Conservation (phyloP, 257 asterid species). For the Gardenia jasminoides region DNA sequence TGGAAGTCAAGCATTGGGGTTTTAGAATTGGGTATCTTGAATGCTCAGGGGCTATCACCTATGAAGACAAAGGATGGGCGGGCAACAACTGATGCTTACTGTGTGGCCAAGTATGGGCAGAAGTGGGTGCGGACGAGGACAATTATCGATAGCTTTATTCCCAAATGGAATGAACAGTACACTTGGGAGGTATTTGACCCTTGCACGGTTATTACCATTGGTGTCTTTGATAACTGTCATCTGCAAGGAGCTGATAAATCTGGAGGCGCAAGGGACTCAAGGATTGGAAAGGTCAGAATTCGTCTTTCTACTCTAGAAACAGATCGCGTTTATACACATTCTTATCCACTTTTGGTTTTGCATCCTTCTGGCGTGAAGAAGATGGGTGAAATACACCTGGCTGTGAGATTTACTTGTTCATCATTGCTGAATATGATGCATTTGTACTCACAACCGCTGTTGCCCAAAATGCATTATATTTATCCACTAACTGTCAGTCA, state of each 20-base stretch:
- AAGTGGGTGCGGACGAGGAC: constrained; percentile 57
- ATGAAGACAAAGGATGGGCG: constrained; percentile 46
- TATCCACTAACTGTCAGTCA: constrained; percentile 45
- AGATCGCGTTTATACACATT: constrained; percentile 49
- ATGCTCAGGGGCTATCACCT: constrained; percentile 44
- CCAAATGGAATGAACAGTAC: constrained; percentile 53
- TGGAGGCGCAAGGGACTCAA: constrained; percentile 40
- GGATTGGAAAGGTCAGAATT: constrained; percentile 52
- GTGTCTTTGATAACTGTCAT: constrained; percentile 51
- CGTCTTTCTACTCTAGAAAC: constrained; percentile 54
- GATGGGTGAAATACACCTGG: constrained; percentile 56
- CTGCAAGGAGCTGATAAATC: constrained; percentile 47
- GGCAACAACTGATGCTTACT: constrained; percentile 51
- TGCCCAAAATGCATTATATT: constrained; percentile 52
- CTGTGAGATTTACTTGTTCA: constrained; percentile 46
- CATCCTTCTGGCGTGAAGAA: constrained; percentile 52
- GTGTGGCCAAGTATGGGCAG: constrained; percentile 53
- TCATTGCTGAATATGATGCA: constrained; percentile 53
- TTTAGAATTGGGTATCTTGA: constrained; percentile 46
- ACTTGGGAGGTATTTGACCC: constrained; percentile 58
- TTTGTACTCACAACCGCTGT: constrained; percentile 46
- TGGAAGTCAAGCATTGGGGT: constrained; percentile 54
- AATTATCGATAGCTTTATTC: constrained; percentile 45
- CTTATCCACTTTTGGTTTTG: constrained; percentile 46
- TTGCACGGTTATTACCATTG: constrained; percentile 51